phyloP scores from a whole-genome alignment of 495 filamentous ascomycete species.

The Penicillium pancosmium region DNA sequence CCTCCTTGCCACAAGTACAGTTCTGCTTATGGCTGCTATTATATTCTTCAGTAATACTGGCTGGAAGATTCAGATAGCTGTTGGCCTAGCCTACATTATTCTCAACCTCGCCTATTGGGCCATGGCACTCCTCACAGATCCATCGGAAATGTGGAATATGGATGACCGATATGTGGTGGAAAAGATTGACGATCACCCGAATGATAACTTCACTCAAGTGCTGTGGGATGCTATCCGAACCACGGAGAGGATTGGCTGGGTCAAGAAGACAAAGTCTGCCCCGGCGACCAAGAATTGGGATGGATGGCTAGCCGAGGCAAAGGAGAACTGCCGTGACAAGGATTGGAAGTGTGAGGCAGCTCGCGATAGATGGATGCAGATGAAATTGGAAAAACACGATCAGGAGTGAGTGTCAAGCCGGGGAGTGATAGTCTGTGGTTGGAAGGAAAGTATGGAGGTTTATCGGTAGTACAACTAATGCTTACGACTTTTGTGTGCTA shows the following conservation, averaged over 20 bases:
- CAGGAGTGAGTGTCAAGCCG: too few relatives aligned
- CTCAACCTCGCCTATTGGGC: conserved; percentile 65
- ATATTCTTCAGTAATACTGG: conserved; percentile 64
- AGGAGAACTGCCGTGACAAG: conserved; percentile 31
- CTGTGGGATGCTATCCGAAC: conserved; percentile 60
- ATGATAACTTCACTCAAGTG: conserved; percentile 51
- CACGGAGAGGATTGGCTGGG: conserved; percentile 53
- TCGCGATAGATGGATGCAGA: conserved; percentile 46
- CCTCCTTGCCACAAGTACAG: conserved; percentile 59
- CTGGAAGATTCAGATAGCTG: conserved; percentile 60
- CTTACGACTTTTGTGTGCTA: too few relatives aligned
- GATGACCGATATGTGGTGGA: conserved; percentile 27
- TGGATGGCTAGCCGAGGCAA: conserved; percentile 54
- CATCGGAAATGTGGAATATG: conserved; percentile 17
- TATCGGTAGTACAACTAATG: too few relatives aligned
- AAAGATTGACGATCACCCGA: conserved; percentile 11
- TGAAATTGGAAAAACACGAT: neutral
- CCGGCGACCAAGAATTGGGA: conserved; percentile 54
- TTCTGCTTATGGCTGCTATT: conserved; percentile 62
- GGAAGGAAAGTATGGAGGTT: too few relatives aligned
- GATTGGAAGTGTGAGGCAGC: conserved; percentile 52
- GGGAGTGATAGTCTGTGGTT: too few relatives aligned
- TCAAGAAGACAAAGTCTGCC: conserved; percentile 47
- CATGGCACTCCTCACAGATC: conserved; percentile 16
- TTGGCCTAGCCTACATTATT: conserved; percentile 58